Evolutionary conservation across 768 basidiomycete species (phyloP).

Genomic region (Rhodosporidiobolus sp.): DNA sequence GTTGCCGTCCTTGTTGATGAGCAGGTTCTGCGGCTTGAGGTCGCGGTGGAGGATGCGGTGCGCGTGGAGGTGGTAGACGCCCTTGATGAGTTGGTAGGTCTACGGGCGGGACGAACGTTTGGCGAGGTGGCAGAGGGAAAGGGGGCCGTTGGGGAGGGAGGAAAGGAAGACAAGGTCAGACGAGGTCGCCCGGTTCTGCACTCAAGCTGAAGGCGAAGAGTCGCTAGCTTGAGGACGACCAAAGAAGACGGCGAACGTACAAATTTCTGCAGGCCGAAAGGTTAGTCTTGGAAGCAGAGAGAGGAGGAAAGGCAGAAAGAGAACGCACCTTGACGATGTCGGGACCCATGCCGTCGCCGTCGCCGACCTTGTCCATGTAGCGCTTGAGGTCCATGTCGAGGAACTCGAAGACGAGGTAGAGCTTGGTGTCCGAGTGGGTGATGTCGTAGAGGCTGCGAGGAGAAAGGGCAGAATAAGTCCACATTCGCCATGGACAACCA

Average conservation of each 20-base stretch:
- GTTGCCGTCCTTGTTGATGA: slow-evolving; percentile 85
- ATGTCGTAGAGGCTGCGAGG: slow-evolving; percentile 77
- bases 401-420: slow-evolving; percentile 97
- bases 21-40: slow-evolving; percentile 78
- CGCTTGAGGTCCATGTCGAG: slow-evolving; percentile 93
- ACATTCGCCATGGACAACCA: not conserved
- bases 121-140: not conserved
- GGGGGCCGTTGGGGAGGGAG: not conserved
- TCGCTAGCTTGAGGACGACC: too few relatives aligned
- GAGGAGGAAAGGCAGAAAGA: not conserved
- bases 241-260: slow-evolving; percentile 4
- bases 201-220: too few relatives aligned
- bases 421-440: slow-evolving; percentile 90
- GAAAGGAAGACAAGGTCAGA: not conserved
- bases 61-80: slow-evolving; percentile 88
- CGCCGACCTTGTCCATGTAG: slow-evolving; percentile 85
- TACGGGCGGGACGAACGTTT: slow-evolving; percentile 51
- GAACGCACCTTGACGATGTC: slow-evolving; percentile 76
- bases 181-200: too few relatives aligned
- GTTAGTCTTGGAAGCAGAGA: slow-evolving; percentile 28
- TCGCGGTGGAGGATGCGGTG: slow-evolving; percentile 96
- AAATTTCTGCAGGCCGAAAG: slow-evolving; percentile 31
- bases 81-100: slow-evolving; percentile 85
- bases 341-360: slow-evolving; percentile 58
- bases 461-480: not conserved